Conservation (phyloP, 2,329 filamentous ascomycete genomes). For the Knufia petricola region DNA sequence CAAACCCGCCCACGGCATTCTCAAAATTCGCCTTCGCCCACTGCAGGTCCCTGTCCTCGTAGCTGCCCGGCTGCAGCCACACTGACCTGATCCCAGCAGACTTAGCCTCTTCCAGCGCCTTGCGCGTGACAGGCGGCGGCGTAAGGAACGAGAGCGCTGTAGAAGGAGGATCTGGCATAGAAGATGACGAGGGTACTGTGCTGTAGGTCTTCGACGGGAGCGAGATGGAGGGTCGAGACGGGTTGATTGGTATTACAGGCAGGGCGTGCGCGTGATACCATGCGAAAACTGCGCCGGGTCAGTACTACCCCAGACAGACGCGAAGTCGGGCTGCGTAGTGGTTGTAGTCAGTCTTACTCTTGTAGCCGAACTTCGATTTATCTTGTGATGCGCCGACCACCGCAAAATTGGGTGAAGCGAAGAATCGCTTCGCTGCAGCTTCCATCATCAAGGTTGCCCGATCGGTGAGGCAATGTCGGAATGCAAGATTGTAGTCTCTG, state of each 20-base stretch:
- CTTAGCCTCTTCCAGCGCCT: slow-evolving; percentile 68
- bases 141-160: slow-evolving; percentile 83
- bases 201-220: slow-evolving; percentile 50
- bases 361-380: slow-evolving; percentile 76
- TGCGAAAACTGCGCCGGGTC: slow-evolving; percentile 56
- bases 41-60: slow-evolving; percentile 62
- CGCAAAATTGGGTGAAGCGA: slow-evolving; percentile 68
- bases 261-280: slow-evolving; percentile 78
- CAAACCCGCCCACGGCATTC: slow-evolving; percentile 58
- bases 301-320: slow-evolving; percentile 4
- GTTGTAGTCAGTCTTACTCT: slow-evolving; percentile 46
- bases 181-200: slow-evolving; percentile 56
- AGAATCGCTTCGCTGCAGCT: slow-evolving; percentile 65
- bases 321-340: slow-evolving; percentile 6
- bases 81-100: slow-evolving; percentile 62
- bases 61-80: slow-evolving; percentile 87
- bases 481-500: no score
- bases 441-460: slow-evolving; percentile 42
- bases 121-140: slow-evolving; percentile 64
- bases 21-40: slow-evolving; percentile 62
- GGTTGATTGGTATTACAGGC: slow-evolving; percentile 76
- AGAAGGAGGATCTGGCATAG: slow-evolving; percentile 55
- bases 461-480: no score
- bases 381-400: slow-evolving; percentile 86
- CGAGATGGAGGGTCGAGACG: slow-evolving; percentile 54